Evolutionary conservation across 225 moss, liverwort and hornwort genomes (phyloP), one percentile per base, ranked within the genome.

Genomic region (Ulota crispa): DNA sequence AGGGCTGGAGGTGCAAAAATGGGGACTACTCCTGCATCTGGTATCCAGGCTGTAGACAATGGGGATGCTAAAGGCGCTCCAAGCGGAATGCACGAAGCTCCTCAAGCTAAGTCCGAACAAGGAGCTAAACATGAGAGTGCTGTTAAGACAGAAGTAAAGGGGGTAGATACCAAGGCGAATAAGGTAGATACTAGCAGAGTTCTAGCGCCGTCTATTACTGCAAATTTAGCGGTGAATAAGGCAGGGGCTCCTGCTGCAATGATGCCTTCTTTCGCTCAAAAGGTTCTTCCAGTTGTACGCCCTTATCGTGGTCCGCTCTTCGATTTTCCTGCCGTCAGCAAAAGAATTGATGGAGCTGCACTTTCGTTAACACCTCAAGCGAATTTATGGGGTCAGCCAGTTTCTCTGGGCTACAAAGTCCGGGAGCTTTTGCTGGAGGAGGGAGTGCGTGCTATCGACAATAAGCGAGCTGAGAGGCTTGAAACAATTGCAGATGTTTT

Each of bases 361-460:
- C 91, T 91, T 60, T 86, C 87, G 27, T 83, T 89, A 75, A 87
- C 82, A 78, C 84, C 92, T 81, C 91, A 93, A 82, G 87, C 87
- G 79, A 90, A 86, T 78, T 68, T 85, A 27, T 96, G 94, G 99
- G 99, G 96, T n/a, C 94, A 92, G 70, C 88, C 99, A 16, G 66
- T 92, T 69, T 87, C 88, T 53, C 92, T 99, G 54, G 92, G 90
- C 24, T 99, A 99, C 78, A 94, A 93, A 88, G 96, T 99, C 7
- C 85, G 99, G 61, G 94, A 94, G 63, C 84, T 99, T 60, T 87
- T 99, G 65, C 81, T 99, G 73, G 92, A 99, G 85, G 99, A 99
- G 83, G 99, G 99, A 75, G 92, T 99, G 18, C 92, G 96, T 66
- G 91, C 80, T 13, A 96, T 99, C 62, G 96, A 99, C 75, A 94